Percentiles rank a stretch among this genome's conserved stretches.
Conservation (phyloP, 108 stramenopile species). For the Cyclotella atomus region DNA sequence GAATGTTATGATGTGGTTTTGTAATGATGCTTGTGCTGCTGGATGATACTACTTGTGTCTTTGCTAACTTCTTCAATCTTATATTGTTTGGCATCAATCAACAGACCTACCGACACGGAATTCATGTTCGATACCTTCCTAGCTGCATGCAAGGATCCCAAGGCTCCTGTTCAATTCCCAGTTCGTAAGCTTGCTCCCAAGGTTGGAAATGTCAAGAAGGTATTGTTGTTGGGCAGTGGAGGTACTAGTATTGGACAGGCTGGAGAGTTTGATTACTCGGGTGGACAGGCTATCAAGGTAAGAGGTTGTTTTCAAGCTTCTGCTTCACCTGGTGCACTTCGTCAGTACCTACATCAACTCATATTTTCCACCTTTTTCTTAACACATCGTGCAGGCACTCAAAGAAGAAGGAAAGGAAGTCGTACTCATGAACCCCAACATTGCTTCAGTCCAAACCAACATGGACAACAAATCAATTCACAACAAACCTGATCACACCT, state of each 20-base stretch:
- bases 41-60: too few species aligned
- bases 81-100: background rate
- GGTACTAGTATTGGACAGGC: conserved; percentile 99
- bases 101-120: conserved; percentile 96
- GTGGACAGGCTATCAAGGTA: conserved; percentile 96
- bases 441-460: conserved; percentile 99
- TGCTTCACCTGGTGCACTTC: background rate
- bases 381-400: conserved; percentile 70
- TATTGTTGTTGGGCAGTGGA: conserved; percentile 96
- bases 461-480: conserved; percentile 84
- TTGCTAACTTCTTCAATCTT: too few species aligned
- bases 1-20: background rate
- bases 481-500: conserved; percentile 93
- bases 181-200: conserved; percentile 68
- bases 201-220: conserved; percentile 85
- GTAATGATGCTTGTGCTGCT: background rate
- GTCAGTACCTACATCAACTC: background rate
- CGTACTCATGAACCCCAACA: conserved; percentile 99
- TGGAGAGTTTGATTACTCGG: conserved; percentile 99
- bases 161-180: conserved; percentile 75
- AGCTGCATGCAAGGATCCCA: conserved; percentile 69
- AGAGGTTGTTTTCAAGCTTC: conserved; percentile 12
- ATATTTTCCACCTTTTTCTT: background rate
- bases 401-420: conserved; percentile 99
- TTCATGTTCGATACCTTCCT: conserved; percentile 99